Base-by-base conservation (phyloP, 2,329 filamentous ascomycete genomes). In the Cercospora zeina region DNA sequence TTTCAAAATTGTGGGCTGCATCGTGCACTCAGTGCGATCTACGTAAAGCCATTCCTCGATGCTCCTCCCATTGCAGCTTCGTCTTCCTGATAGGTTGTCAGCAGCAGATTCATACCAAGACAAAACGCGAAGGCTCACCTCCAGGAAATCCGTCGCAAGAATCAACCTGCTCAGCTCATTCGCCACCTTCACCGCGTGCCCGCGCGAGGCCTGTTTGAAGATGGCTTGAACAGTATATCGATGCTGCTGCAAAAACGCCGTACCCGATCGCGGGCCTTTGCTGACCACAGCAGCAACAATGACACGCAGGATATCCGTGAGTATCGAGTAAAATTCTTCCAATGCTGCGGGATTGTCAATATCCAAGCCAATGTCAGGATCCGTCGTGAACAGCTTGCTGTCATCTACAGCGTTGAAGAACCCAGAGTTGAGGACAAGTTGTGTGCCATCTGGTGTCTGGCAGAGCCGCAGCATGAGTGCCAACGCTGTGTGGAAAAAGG, bases 301-400 rank as follows among this genome's bases (percentile, higher is more conserved):
- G 62, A 99, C 87, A 56, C 92, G 87, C 37, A 95, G 83, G 8
- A 96, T 84, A 59, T 89, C 86, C 37, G 91, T 85, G 14, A 99
- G 85, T 6, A 99, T 83, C 53, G 87, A 84, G 76, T 96, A 97
- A 77, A 96, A 96, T 71, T 88, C 88, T 66, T 87, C 85, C 19
- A 96, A 82, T 3, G 91, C 89, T 62, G 83, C 81, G 3, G 85
- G 80, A 69, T 91, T 88, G 59, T 87, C 83, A 59, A 88, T 84
- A 68, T 90, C 86, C 62, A 93, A 86, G 63, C 96, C 92, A 59
- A 99, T 86, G 75, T 99, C 95, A 0, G 95, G 95, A 74, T 99
- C 95, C 11, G 90, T 89, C 8, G 87, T 82, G 75, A 97, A 99
- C 21, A 97, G 83, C n/a, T 87, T 86, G 0, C 92, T 96, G 60